A percentile compares a stretch with the other conserved stretches of the same genome.
Evolutionary conservation across 2,329 filamentous ascomycete genomes (phyloP).

Genomic region (Monosporascus cannonballus): DNA sequence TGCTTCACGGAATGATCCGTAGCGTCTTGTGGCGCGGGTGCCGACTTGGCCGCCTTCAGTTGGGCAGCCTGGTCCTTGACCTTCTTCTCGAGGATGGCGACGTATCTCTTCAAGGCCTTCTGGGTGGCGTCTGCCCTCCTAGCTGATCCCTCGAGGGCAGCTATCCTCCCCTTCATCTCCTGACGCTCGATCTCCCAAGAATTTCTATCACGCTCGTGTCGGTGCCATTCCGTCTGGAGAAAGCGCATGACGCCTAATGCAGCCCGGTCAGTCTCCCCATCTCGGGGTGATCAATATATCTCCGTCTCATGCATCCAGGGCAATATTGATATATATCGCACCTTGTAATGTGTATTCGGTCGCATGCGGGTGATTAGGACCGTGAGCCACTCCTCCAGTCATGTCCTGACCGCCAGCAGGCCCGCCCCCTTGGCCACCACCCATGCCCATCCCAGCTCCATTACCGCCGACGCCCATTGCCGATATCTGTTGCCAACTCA

Average conservation of each 20-base stretch:
- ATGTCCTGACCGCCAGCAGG: slow-evolving; percentile 36
- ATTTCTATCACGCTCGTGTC: slow-evolving; percentile 94
- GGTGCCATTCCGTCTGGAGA: slow-evolving; percentile 97
- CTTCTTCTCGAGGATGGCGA: slow-evolving; percentile 81
- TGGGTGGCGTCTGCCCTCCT: slow-evolving; percentile 83
- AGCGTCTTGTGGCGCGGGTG: slow-evolving; percentile 36
- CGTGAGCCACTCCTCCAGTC: slow-evolving; percentile 28
- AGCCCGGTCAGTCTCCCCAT: slow-evolving; percentile 5
- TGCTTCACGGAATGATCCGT: slow-evolving; percentile 40
- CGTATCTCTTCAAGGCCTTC: slow-evolving; percentile 84
- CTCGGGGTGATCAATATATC: too few species aligned
- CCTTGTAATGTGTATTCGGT: slow-evolving; percentile 59
- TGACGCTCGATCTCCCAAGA: slow-evolving; percentile 98
- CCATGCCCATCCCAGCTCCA: slow-evolving; percentile 32
- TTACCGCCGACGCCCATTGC: slow-evolving; percentile 36
- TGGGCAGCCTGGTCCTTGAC: slow-evolving; percentile 76
- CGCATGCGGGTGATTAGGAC: slow-evolving; percentile 47
- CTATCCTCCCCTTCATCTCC: slow-evolving; percentile 98
- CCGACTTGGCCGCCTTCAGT: slow-evolving; percentile 44
- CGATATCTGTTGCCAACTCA: slow-evolving; percentile 31
- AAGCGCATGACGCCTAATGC: slow-evolving; percentile 91
- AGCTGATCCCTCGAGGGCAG: slow-evolving; percentile 83
- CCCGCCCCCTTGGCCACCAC: slow-evolving; percentile 30
- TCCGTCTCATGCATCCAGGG: too few species aligned
- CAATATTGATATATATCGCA: slow-evolving; percentile 9